Evolutionary conservation across 352 stramenopile genomes (phyloP).

Genomic region (Thraustotheca clavata): DNA sequence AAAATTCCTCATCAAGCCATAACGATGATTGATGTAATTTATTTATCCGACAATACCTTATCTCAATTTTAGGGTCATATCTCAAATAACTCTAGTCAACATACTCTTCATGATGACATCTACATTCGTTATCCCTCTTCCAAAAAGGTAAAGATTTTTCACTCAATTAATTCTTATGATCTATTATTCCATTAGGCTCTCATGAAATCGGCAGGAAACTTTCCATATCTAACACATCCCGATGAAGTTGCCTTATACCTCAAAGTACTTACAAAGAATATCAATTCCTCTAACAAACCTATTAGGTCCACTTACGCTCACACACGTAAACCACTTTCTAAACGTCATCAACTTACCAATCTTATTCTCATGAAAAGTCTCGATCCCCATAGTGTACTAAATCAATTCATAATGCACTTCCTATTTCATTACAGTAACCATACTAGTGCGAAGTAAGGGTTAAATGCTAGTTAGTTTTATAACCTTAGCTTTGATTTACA

Average conservation of each 20-base stretch:
- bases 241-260: slow-evolving; percentile 69
- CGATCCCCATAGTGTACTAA: too few species aligned
- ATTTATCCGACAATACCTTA: background rate
- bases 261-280: slow-evolving; percentile 10
- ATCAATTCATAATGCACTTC: too few species aligned
- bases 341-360: too few species aligned
- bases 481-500: too few species aligned
- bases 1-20: background rate
- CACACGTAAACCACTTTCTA: background rate
- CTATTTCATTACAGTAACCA: too few species aligned
- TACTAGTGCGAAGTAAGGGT: too few species aligned
- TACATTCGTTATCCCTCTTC: slow-evolving; percentile 3
- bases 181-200: slow-evolving; percentile 48
- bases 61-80: background rate
- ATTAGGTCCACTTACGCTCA: background rate
- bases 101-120: slow-evolving; percentile 8
- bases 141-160: background rate
- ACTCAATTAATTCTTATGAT: slow-evolving; percentile 32
- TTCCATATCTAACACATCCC: slow-evolving; percentile 63
- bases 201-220: slow-evolving; percentile 55
- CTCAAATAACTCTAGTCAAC: background rate
- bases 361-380: too few species aligned
- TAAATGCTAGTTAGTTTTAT: too few species aligned
- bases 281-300: background rate
- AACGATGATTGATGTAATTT: slow-evolving; percentile 15